Conservation (phyloP, 768 basidiomycete species). For the Suillus brevipes region DNA sequence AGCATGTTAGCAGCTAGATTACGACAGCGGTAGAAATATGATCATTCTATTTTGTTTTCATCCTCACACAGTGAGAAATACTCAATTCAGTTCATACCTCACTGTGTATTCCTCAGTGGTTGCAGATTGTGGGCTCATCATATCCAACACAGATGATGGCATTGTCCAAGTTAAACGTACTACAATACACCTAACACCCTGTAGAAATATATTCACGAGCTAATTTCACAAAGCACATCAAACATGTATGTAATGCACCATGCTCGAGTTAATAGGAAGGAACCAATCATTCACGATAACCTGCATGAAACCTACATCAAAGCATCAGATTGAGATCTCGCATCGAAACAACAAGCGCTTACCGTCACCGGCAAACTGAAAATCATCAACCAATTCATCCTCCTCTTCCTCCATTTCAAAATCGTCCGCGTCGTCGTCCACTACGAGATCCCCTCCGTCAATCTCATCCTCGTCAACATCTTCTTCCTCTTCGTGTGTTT, state of each 20-base stretch:
- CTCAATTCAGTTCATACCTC: no score
- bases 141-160: background rate
- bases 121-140: background rate
- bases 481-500: constrained; percentile 3
- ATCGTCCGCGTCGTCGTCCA: constrained; percentile 1
- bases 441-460: constrained; percentile 3
- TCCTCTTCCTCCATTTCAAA: constrained; percentile 13
- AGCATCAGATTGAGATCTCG: constrained; percentile 9
- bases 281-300: constrained; percentile 23
- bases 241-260: constrained; percentile 27
- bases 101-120: no score
- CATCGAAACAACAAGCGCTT: no score
- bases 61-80: background rate
- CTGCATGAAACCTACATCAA: constrained; percentile 15
- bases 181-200: background rate
- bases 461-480: constrained; percentile 7
- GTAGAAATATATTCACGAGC: background rate
- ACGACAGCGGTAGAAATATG: background rate
- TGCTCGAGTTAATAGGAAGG: constrained; percentile 20
- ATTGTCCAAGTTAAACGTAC: background rate
- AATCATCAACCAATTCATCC: constrained; percentile 9
- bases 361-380: constrained; percentile 11
- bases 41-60: background rate
- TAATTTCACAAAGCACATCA: constrained; percentile 9
- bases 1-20: background rate